Evolutionary conservation across 2,329 filamentous ascomycete genomes (phyloP), one percentile per base, ranked within the genome.

Genomic region (Zarea fungicola): DNA sequence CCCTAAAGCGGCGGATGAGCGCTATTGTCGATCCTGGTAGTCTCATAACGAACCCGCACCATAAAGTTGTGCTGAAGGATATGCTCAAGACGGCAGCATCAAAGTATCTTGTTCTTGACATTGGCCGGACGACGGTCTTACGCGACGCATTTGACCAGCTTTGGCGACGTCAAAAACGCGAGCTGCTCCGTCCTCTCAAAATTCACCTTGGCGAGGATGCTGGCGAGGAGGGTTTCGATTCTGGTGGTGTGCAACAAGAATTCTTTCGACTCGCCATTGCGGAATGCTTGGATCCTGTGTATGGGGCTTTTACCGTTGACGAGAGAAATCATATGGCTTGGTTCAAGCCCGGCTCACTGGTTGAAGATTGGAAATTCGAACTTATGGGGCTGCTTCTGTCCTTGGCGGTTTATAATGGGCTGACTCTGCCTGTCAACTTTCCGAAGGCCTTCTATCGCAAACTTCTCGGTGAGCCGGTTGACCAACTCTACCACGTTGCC

Each of bases 191-290:
- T 22, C 93, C 93, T 1, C 70, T 99, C 28, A 96, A 96, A 60
- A 85, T 99, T 8, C 84, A 89, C 43, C 80, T 97, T 50, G 90
- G 90, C 4, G 85, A 89, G 61, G 84, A 89, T 28, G 75, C 76
- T 46, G 89, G 89, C 25, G 93, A 97, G 65, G 84, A 95, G 63
- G 93, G 93, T 0, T 81, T 95, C 28, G 93, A 99, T 64, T 89
- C 92, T 42, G 93, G 93, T 36, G 93, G 93, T 54, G 91, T 99
- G 1, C 92, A 96, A 58, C 91, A 96, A 63, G 93, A 99, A 55
- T 97, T 96, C 63, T 97, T 99, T 69, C 83, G 89, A 14, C 69
- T 96, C 23, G 83, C 88, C 16, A 83, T 96, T 57, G 81, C 81
- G 1, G 85, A 95, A 60, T 87, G 87, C 4, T 76, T 97, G 39